These are phyloP conservation scores for Hydrangea macrophylla DNA, from an alignment of 148 eudicot genomes.

Conservation along the genomic window DNA sequence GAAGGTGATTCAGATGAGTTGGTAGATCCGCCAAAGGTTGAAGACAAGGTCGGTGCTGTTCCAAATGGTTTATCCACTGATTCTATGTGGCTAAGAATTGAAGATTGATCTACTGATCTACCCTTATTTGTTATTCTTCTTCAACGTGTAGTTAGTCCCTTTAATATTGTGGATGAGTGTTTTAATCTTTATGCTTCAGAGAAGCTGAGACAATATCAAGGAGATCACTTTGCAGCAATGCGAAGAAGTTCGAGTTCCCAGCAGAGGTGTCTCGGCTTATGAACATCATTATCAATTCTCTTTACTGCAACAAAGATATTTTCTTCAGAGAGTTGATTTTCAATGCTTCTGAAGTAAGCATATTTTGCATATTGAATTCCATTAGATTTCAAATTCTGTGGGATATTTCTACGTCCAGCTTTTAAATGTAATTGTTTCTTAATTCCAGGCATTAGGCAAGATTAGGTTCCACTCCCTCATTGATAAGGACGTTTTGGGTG, in stretches of 20 bases:
- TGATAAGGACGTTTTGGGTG: slow-evolving; percentile 93
- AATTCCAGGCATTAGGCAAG: slow-evolving; percentile 86
- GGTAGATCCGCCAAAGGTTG: slow-evolving; percentile 79
- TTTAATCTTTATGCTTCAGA: slow-evolving; percentile 33
- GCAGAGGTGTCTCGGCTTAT: slow-evolving; percentile 99
- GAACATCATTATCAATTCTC: slow-evolving; percentile 94
- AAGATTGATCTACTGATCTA: neutral
- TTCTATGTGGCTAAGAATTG: slow-evolving; percentile 62
- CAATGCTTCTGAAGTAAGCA: slow-evolving; percentile 96
- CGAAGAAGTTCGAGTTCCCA: slow-evolving; percentile 97
- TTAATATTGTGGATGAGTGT: neutral
- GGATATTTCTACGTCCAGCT: neutral
- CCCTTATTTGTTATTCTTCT: too few relatives aligned
- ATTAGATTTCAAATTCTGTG: neutral
- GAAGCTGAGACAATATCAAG: slow-evolving; percentile 92
- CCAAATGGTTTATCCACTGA: slow-evolving; percentile 90
- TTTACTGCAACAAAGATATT: slow-evolving; percentile 95
- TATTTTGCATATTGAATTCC: neutral
- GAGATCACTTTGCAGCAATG: slow-evolving; percentile 70
- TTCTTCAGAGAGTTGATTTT: slow-evolving; percentile 95
- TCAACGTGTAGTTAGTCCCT: too few relatives aligned
- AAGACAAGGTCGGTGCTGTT: slow-evolving; percentile 86
- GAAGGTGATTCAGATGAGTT: slow-evolving; percentile 71
- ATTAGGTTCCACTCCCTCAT: slow-evolving; percentile 87
- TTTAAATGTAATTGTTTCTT: neutral